Conservation (phyloP, 2,329 filamentous ascomycete species). For the Dactylonectria macrodidyma region DNA sequence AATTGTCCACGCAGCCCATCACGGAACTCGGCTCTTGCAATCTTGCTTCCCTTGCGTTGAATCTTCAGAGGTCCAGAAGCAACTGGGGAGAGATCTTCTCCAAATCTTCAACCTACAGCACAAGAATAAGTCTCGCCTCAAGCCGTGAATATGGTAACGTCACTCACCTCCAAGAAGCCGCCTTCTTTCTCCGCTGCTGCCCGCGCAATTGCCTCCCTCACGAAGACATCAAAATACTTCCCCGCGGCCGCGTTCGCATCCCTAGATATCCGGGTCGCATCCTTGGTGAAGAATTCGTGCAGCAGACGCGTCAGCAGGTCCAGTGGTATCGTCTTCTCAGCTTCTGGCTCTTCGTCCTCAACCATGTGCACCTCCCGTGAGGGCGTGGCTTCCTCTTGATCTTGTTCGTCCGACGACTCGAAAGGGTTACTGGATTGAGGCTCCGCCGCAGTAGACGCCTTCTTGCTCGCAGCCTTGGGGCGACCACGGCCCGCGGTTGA, state of each 20-base stretch:
- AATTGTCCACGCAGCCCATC: background rate
- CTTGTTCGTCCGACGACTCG: constrained; percentile 52
- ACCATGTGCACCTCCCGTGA: constrained; percentile 43
- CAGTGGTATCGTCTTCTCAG: constrained; percentile 73
- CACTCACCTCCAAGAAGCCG: constrained; percentile 81
- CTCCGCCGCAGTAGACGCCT: constrained; percentile 41
- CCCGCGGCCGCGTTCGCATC: constrained; percentile 84
- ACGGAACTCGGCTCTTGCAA: background rate
- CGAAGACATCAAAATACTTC: constrained; percentile 93
- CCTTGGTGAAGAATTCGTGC: constrained; percentile 83
- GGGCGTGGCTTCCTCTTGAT: constrained; percentile 21
- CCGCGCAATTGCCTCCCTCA: constrained; percentile 88
- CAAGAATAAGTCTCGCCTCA: constrained; percentile 31
- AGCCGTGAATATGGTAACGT: background rate
- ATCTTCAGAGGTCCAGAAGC: constrained; percentile 83
- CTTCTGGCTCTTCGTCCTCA: constrained; percentile 54
- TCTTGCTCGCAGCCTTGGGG: constrained; percentile 47
- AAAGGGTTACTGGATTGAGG: constrained; percentile 54
- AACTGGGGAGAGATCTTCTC: constrained; percentile 91
- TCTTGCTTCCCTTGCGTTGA: background rate
- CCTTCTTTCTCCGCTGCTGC: constrained; percentile 79
- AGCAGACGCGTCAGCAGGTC: constrained; percentile 83
- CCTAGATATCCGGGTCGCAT: constrained; percentile 80
- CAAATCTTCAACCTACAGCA: constrained; percentile 82
- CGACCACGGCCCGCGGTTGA: constrained; percentile 55